Percentiles rank a stretch among this genome's conserved stretches.
phyloP scores from a whole-genome alignment of 2,329 filamentous ascomycete genomes.

The Huntiella bhutanensis region DNA sequence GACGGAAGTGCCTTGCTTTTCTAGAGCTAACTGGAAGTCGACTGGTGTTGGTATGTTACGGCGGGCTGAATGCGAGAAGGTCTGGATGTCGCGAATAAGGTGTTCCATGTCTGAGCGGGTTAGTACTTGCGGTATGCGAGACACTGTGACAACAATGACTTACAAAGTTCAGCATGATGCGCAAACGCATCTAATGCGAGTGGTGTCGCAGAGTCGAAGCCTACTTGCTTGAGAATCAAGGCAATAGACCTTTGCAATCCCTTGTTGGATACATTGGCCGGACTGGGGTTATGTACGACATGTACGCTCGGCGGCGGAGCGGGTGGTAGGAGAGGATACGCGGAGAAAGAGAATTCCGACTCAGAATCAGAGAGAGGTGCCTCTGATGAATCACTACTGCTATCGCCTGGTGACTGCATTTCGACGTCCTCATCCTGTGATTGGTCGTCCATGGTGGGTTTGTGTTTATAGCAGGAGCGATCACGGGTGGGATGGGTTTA shows the following conservation, averaged over 20 bases:
- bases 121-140: slow-evolving; percentile 14
- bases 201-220: slow-evolving; percentile 34
- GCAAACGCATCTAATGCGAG: slow-evolving; percentile 42
- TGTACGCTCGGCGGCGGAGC: neutral
- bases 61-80: slow-evolving; percentile 28
- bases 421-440: too few relatives aligned
- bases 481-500: too few relatives aligned
- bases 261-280: slow-evolving; percentile 15
- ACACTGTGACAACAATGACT: slow-evolving; percentile 14
- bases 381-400: too few relatives aligned
- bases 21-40: slow-evolving; percentile 37
- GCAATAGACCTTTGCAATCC: slow-evolving; percentile 36
- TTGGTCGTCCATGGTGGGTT: too few relatives aligned
- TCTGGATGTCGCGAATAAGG: slow-evolving; percentile 29
- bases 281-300: neutral
- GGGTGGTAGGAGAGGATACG: neutral
- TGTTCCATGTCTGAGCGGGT: slow-evolving; percentile 26
- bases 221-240: slow-evolving; percentile 35
- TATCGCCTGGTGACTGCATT: too few relatives aligned
- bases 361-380: neutral
- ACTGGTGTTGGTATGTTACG: slow-evolving; percentile 33
- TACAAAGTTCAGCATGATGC: slow-evolving; percentile 37
- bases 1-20: slow-evolving; percentile 31
- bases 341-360: neutral
- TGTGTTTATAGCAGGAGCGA: too few relatives aligned